phyloP scores from a whole-genome alignment of 1,284 basidiomycete species.

The Ganoderma lucidum region DNA sequence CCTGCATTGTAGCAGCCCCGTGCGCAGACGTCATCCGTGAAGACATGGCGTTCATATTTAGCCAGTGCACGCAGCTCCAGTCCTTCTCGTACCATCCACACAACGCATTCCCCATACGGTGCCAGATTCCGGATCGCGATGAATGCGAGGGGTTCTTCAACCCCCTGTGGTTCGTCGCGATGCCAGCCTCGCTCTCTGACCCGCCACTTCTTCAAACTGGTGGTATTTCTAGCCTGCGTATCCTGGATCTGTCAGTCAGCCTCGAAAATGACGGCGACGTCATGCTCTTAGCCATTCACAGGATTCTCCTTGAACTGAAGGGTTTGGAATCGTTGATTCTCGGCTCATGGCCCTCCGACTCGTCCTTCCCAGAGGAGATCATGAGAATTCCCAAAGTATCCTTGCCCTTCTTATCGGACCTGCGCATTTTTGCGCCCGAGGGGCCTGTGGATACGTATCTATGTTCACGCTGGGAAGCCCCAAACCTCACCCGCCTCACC shows the following conservation, averaged over 20 bases:
- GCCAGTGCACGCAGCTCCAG: not conserved
- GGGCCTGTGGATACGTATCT: not conserved
- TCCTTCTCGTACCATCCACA: slow-evolving; percentile 10
- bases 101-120: not conserved
- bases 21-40: slow-evolving; percentile 10
- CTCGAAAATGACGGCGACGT: not conserved
- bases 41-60: slow-evolving; percentile 6
- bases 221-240: not conserved
- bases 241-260: not conserved
- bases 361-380: not conserved
- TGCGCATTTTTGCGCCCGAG: not conserved
- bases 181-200: not conserved
- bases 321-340: not conserved
- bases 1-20: not conserved
- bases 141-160: slow-evolving; percentile 8
- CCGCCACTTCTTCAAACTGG: not conserved
- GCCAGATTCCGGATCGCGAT: not conserved
- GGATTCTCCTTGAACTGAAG: not conserved
- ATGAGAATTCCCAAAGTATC: not conserved
- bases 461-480: slow-evolving; percentile 1
- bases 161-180: slow-evolving; percentile 6
- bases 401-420: not conserved
- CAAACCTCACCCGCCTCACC: slow-evolving; percentile 4
- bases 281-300: not conserved
- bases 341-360: not conserved